A percentile compares a stretch with the other conserved stretches of the same genome.
Evolutionary conservation across 2,329 filamentous ascomycete species (phyloP).

Genomic region (Alternaria tenuissima): DNA sequence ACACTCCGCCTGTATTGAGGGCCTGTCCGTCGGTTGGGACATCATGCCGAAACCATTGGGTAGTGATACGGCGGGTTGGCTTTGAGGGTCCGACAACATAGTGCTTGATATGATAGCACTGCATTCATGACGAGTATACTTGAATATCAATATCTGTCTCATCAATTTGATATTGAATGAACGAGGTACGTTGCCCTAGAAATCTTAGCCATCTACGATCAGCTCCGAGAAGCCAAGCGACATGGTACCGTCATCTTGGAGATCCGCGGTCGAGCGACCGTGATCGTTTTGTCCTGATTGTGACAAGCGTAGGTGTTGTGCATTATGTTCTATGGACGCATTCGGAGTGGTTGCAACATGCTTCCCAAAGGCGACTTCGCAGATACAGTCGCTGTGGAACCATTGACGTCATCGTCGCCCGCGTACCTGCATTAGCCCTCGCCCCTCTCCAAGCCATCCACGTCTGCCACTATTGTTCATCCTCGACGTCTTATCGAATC

Average conservation of each 20-base stretch:
- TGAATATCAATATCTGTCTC: not conserved
- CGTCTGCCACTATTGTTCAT: not conserved
- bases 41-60: slow-evolving; percentile 61
- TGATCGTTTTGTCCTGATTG: not conserved
- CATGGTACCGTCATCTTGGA: not conserved
- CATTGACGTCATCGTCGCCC: slow-evolving; percentile 13
- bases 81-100: not conserved
- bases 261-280: not conserved
- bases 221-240: not conserved
- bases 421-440: slow-evolving; percentile 15
- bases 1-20: slow-evolving; percentile 60
- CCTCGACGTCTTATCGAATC: not conserved
- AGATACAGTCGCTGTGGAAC: slow-evolving; percentile 7
- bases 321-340: too few species aligned
- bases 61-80: slow-evolving; percentile 56
- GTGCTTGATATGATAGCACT: not conserved
- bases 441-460: not conserved
- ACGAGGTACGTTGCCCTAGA: not conserved
- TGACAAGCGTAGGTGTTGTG: not conserved
- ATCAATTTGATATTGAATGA: not conserved
- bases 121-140: not conserved
- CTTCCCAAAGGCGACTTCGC: not conserved
- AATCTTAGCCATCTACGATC: not conserved
- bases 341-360: not conserved
- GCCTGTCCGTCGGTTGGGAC: slow-evolving; percentile 59